Percentiles rank a stretch among this genome's conserved stretches.
Evolutionary conservation across 371 early-diverging fungal species (phyloP).

Genomic region (Dinochytrium kinnereticum): DNA sequence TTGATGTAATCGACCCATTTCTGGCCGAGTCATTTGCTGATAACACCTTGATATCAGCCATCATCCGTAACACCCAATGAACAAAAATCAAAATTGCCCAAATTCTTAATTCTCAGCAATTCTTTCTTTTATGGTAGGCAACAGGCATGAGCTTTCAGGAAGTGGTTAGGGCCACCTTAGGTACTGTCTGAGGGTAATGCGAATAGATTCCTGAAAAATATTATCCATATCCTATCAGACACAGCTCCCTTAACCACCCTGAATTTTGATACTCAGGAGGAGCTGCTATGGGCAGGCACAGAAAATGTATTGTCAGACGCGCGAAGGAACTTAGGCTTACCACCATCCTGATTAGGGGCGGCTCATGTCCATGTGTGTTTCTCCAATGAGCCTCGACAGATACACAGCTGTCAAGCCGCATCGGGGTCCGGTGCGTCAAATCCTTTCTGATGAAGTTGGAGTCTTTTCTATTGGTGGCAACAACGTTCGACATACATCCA

Average conservation of each 20-base stretch:
- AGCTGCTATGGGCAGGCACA: conserved; percentile 78
- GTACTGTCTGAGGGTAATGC: background rate
- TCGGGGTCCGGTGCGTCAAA: conserved; percentile 68
- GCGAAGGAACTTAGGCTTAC: background rate
- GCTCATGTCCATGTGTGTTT: conserved; percentile 3
- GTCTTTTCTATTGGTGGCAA: conserved; percentile 70
- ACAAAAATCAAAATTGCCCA: too few species aligned
- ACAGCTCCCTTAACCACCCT: background rate
- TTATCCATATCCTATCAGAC: background rate
- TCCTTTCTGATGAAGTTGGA: conserved; percentile 69
- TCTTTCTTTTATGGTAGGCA: background rate
- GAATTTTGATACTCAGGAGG: conserved; percentile 76
- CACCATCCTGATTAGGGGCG: conserved; percentile 23
- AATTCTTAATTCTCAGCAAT: too few species aligned
- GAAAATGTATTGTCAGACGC: conserved; percentile 64
- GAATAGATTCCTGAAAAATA: background rate
- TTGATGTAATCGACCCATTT: background rate
- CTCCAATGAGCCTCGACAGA: background rate
- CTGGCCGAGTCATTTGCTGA: too few species aligned
- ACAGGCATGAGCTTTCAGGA: background rate
- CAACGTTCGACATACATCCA: conserved; percentile 67
- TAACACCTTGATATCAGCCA: too few species aligned
- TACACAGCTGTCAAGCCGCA: conserved; percentile 75
- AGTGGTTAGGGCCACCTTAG: background rate
- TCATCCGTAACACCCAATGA: too few species aligned